Evolutionary conservation across 164 flowering plant genomes (phyloP), one percentile per base, ranked within the genome.

Genomic region (Vitis riparia): DNA sequence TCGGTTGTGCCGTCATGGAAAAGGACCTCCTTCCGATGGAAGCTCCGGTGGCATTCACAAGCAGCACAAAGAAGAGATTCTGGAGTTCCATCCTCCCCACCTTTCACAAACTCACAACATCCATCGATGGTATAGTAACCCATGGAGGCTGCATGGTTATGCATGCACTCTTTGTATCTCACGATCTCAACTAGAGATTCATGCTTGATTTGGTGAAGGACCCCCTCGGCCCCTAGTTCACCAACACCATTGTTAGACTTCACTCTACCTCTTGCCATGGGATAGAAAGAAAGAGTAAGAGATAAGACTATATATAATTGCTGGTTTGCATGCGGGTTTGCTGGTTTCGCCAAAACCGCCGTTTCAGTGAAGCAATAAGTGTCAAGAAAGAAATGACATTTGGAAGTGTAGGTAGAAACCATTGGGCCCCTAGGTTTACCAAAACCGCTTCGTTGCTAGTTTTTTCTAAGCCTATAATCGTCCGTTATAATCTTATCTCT

Each of bases 11-110:
- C 44, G 7, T 37, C 44, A 37, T 37, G 44, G 5, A 3, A 37
- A 37, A 37, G 44, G 6, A 12, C 7, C 52, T n/a, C 65, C 52
- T 48, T 51, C 53, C 71, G 50, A 65, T 72, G 75, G 53, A 72
- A 72, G 56, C 52, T 72, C 9, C 71, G 64, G 70, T 72, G 75
- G 55, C 75, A 72, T n/a, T 44, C 59, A 44, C 75, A 72, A 13
- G 71, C 75, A 17, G 71, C 27, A 51, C 71, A 72, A 12, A 17
- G 16, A 2, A 72, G n/a, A n/a, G 65, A 44, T 8, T 60, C 65
- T 17, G 60, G 19, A 49, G 66, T 66, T 3, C 71, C 75, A 9
- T 72, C 75, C 2, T 59, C 66, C 7, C 75, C 75, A 52, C 37
- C 49, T 13, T 69, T 53, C 70, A 59, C 58, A 66, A 72, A 72